Evolutionary conservation across 2,329 filamentous ascomycete genomes (phyloP).

Genomic region (Alternaria postmessia): DNA sequence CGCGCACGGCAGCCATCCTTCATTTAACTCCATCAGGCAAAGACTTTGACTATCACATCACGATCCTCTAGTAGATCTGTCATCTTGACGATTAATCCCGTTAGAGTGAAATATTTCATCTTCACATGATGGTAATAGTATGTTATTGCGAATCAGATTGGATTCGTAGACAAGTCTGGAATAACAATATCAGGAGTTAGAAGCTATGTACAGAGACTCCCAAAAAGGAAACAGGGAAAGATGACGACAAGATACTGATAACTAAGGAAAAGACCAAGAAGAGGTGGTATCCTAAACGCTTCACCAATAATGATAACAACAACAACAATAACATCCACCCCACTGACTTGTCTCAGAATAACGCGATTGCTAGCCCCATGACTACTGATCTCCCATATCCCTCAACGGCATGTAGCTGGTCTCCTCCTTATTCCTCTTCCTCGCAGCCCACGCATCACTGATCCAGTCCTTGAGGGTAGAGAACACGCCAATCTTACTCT

Average conservation of each 20-base stretch:
- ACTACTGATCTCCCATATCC: slow-evolving; percentile 49
- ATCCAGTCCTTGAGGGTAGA: slow-evolving; percentile 38
- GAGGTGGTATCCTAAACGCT: slow-evolving; percentile 23
- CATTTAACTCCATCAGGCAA: slow-evolving; percentile 10
- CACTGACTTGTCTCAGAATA: neutral
- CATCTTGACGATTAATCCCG: neutral
- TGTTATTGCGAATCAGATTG: neutral
- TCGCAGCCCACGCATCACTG: slow-evolving; percentile 41
- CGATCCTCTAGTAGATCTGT: neutral
- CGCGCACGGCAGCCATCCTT: slow-evolving; percentile 16
- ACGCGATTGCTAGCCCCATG: neutral
- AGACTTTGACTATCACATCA: neutral
- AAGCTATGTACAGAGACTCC: slow-evolving; percentile 15
- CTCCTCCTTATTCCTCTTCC: slow-evolving; percentile 50
- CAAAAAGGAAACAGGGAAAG: neutral
- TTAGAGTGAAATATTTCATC: neutral
- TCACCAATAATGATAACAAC: neutral
- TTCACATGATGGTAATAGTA: neutral
- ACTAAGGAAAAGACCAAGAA: slow-evolving; percentile 4
- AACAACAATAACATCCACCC: neutral
- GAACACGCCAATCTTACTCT: slow-evolving; percentile 31
- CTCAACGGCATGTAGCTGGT: slow-evolving; percentile 57
- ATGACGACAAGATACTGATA: neutral
- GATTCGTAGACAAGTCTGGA: neutral
- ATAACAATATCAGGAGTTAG: slow-evolving; percentile 2